Evolutionary conservation across 139 green algal genomes (phyloP).

Genomic region (Chlorella sp.): DNA sequence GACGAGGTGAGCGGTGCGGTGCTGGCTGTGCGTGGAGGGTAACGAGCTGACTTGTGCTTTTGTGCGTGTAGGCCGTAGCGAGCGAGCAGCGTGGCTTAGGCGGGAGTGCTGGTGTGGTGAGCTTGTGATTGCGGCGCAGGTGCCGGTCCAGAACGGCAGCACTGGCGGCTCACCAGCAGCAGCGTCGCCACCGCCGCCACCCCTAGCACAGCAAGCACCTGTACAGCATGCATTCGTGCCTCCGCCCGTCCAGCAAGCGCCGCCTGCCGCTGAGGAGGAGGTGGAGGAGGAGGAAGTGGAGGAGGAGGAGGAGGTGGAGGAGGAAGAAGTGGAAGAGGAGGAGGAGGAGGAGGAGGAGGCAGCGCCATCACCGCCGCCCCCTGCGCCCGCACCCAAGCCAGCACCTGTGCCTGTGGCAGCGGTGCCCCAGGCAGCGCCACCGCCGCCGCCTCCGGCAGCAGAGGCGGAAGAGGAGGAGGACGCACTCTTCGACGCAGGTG

Average conservation of each 20-base stretch:
- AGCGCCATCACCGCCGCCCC: background rate
- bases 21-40: background rate
- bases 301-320: conserved; percentile 18
- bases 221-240: no score
- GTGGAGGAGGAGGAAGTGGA: conserved; percentile 8
- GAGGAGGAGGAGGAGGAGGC: conserved; percentile 13
- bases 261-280: no score
- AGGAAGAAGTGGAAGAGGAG: conserved; percentile 44
- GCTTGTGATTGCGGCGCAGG: background rate
- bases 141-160: no score
- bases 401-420: background rate
- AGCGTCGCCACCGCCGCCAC: no score
- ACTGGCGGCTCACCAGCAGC: no score
- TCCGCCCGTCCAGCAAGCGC: no score
- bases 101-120: background rate
- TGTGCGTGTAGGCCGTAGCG: background rate
- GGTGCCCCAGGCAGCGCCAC: background rate
- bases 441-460: background rate
- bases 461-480: conserved; percentile 11
- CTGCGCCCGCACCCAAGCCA: background rate
- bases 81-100: no score
- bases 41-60: background rate
- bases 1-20: background rate
- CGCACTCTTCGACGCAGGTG: conserved; percentile 1
- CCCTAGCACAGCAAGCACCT: no score